Base-by-base conservation (phyloP, 2,329 filamentous ascomycete species). In the Pseudophaeomoniella oleicola region DNA sequence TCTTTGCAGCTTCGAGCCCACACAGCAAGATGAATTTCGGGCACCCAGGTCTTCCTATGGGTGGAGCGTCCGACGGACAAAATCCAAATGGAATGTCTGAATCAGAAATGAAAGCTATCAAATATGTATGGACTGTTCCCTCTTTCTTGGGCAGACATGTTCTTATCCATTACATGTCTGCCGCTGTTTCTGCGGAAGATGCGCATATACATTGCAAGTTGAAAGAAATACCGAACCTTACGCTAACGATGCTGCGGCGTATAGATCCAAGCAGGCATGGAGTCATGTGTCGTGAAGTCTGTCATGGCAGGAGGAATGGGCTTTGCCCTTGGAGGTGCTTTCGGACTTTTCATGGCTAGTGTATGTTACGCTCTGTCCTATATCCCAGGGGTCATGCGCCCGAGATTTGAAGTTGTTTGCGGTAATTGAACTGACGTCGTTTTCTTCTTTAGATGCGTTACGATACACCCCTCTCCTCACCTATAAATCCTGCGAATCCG, bases 271-370 rank as follows among this genome's bases (percentile, higher is more conserved):
- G 61, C 67, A 16, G 75, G 76, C 31, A 94, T 94, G 84, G 87
- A 96, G 60, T 92, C 84, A 19, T 98, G 90, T 56, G 75, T 80
- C 16, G 78, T 78, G 39, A 98, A 98, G 60, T 82, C 85, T 13
- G 78, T 75, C 48, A 81, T 98, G 62, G 82, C 87, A 0, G 90
- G 88, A 39, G 83, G 81, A 16, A 92, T 92, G 75, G 90, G 90
- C 12, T 94, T 94, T 51, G 90, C 79, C 27, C 78, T 98, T 46
- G 90, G 90, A 44, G 90, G 86, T 51, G 67, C 92, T 31, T 98
- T 98, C 49, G 90, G 90, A 48, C 72, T 96, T 51, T 98, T 98
- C 67, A 98, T 96, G 88, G 85, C 87, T 41, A 90, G 83, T 52
- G 85, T 93, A 76, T 44, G 80, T 67, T 14, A 29, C 16, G 30